A percentile compares a stretch with the other conserved stretches of the same genome.
Evolutionary conservation across 2,329 filamentous ascomycete species (phyloP).

Genomic region (Sporothrix schenckii): DNA sequence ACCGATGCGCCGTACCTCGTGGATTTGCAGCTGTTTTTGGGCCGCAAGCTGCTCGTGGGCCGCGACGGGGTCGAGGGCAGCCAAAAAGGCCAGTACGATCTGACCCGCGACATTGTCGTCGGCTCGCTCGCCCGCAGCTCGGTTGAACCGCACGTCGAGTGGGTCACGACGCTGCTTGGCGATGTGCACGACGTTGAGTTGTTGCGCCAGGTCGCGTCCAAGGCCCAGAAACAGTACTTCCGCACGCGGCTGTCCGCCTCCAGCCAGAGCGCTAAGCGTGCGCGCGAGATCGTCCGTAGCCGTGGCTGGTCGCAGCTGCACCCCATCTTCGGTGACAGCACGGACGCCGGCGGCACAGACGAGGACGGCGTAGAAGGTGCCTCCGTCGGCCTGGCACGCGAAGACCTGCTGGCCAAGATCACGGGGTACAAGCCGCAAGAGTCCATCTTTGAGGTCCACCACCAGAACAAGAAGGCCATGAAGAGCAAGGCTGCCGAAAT

Average conservation of each 20-base stretch:
- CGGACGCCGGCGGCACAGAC: constrained; percentile 45
- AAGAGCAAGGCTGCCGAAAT: constrained; percentile 70
- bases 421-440: constrained; percentile 87
- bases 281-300: constrained; percentile 73
- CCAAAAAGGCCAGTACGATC: constrained; percentile 62
- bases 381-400: constrained; percentile 60
- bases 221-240: constrained; percentile 91
- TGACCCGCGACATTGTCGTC: constrained; percentile 79
- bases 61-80: constrained; percentile 52
- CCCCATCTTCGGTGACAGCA: constrained; percentile 66
- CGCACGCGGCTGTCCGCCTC: constrained; percentile 89
- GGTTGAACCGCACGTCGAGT: constrained; percentile 77
- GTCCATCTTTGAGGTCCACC: constrained; percentile 92
- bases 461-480: constrained; percentile 65
- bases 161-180: constrained; percentile 75
- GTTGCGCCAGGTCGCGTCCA: constrained; percentile 73
- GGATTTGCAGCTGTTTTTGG: constrained; percentile 91
- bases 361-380: constrained; percentile 54
- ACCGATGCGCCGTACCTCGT: constrained; percentile 89
- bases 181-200: constrained; percentile 73
- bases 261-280: constrained; percentile 82
- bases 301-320: constrained; percentile 75
- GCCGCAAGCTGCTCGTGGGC: constrained; percentile 78
- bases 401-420: constrained; percentile 85
- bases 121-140: constrained; percentile 73